Base-by-base conservation (phyloP, 345 rosid genomes). In the Linum lewisii region DNA sequence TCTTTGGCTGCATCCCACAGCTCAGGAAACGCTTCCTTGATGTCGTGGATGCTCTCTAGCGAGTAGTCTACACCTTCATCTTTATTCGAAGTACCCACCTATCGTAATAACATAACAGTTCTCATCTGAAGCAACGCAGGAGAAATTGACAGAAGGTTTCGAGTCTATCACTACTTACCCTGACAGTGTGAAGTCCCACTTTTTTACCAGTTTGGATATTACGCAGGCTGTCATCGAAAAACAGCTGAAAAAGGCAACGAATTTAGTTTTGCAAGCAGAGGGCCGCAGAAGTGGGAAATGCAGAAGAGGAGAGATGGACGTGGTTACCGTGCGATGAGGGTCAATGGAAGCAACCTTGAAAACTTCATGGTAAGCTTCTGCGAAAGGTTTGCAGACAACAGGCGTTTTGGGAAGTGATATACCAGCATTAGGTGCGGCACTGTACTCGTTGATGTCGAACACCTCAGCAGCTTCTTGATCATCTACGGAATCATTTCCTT, bases 101-200 rank as follows among this genome's bases (percentile, higher is more conserved):
- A 21, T 57, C 6, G 58, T 24, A 14, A 37, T 7, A 22, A 37
- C 2, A 7, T 4, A 36, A 7, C 38, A 24, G 21, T 4, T 38
- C 11, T 14, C 16, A 15, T 37, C 20, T 6, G 34, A 21, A 24
- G n/a, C 21, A 38, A n/a, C n/a, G n/a, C n/a, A n/a, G n/a, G n/a
- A n/a, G n/a, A 24, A 24, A 44, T 21, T 14, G 21, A 2, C 2
- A 14, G 34, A 51, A 61, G 0, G 37, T 2, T 45, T 19, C 18
- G 25, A 45, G 7, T 10, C 24, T 47, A 29, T 8, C 18, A 47
- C 16, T 57, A 26, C 57, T 26, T 69, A 69, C 72, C 67, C 63
- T 37, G 8, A 69, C 72, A 24, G 72, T 69, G 10, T 21, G 53
- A 20, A 69, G 72, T 15, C 72, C 72, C 60, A 63, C 38, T 44